Evolutionary conservation across 1,284 basidiomycete species (phyloP), one percentile per base, ranked within the genome.

Genomic region (Porogramme epimiltina): DNA sequence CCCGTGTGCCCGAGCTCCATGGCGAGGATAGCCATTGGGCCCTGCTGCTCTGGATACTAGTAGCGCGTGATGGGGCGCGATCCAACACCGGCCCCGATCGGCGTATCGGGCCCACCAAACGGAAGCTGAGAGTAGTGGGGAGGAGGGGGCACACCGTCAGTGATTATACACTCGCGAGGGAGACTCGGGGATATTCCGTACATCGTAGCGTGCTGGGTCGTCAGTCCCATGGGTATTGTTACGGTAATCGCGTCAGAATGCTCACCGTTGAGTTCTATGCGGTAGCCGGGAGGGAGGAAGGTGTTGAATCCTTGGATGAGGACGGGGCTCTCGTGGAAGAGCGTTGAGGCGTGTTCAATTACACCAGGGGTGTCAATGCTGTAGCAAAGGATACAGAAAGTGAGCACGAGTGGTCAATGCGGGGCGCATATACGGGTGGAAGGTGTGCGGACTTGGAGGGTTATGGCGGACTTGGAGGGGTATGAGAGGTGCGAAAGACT

Each of bases 251-350:
- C 81, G 64, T 89, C 89, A 47, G 85, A 80, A 63, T 93, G 82
- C 70, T 89, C 86, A 37, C 75, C 77, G 54, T 89, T 87, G 69
- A 95, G 89, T 65, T 98, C 95, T 70, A 99, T 98, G 58, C 93
- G 89, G 74, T 99, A 99, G 31, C 96, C 96, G 20, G 91, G 84
- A 0, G 97, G 97, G 2, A 99, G 83, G 73, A 99, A 99, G 3
- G 96, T 98, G 76, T 99, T 99, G 84, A 99, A 99, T 28, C 97
- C 97, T 72, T 97, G 91, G 51, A 99, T 98, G 63, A 99, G 89
- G 56, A 81, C 73, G 1, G 92, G 93, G 72, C 98, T 94, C 13
- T 95, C 95, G 62, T 93, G 86, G 73, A 99, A 99, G 40, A 99
- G 86, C 59, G 83, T 86, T 2, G 95, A 98, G 47, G 99, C 96